Evolutionary conservation across 805 yeast genomes (phyloP), one percentile per base, ranked within the genome.

Genomic region (Kazachstania taianensis): DNA sequence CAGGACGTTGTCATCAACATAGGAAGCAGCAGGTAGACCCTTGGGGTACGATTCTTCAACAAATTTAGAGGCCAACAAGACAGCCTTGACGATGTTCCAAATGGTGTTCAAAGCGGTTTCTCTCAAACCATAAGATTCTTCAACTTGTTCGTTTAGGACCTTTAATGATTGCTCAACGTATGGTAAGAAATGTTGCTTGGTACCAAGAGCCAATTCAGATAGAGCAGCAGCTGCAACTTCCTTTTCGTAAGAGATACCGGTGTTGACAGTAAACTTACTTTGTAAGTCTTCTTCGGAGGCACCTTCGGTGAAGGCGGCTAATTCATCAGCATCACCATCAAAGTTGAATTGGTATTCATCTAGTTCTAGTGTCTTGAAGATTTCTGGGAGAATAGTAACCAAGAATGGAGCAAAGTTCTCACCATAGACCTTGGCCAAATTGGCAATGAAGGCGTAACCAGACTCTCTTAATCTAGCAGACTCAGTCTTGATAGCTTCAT

Each of bases 241-340:
- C 64, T 89, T 89, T 65, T 89, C 98, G 50, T 83, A 80, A 46
- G 96, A 84, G 50, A 92, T 75, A 67, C 95, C 96, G 35, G 95
- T 81, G 71, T 86, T 87, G 44, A 92, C 86, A 49, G 83, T 80
- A 61, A 84, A 67, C 43, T 81, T 80, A 51, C 80, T 80, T 42
- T 72, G 77, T 39, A 75, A 57, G 34, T 76, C 83, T 39, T 75
- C 84, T 26, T 69, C 81, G 33, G 68, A 75, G 19, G 63, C 70
- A 29, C 62, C 73, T 38, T 68, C 73, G 24, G 61, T 62, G n/a
- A 61, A 57, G 3, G 62, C 61, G 16, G 60, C 65, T 13, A 62
- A 55, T 12, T 61, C 63, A 18, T 65, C 76, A 23, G 67, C 79
- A 33, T 64, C 73, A 28, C 64, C 71, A 41, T 72, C 80, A 36